These are phyloP conservation scores for Catunica adiposa DNA, from an alignment of 2,329 filamentous ascomycete genomes.

Conservation along the genomic window DNA sequence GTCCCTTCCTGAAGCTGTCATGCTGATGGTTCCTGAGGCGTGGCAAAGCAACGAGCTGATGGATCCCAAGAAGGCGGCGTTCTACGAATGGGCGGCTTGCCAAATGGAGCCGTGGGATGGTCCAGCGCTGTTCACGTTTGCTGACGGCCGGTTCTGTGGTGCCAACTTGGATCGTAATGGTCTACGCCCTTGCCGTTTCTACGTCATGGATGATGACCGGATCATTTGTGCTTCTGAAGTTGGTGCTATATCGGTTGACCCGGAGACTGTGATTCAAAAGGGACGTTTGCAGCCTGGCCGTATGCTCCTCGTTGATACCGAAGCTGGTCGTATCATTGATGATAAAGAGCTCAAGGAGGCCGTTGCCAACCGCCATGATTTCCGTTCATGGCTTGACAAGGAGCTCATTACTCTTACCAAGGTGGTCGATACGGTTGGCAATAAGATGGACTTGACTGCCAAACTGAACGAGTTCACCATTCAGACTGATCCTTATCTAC, in stretches of 20 bases:
- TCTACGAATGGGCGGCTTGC: constrained; percentile 97
- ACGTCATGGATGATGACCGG: constrained; percentile 88
- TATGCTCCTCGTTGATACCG: constrained; percentile 89
- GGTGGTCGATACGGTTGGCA: constrained; percentile 47
- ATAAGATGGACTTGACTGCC: constrained; percentile 45
- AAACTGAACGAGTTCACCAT: constrained; percentile 53
- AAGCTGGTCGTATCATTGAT: constrained; percentile 79
- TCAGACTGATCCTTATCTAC: constrained; percentile 69
- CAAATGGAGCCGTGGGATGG: constrained; percentile 99
- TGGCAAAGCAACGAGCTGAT: constrained; percentile 90
- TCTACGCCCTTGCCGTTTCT: constrained; percentile 88
- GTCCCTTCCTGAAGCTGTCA: constrained; percentile 86
- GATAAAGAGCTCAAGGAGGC: constrained; percentile 81
- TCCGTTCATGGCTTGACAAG: constrained; percentile 72
- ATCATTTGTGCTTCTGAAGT: constrained; percentile 97
- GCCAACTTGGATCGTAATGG: constrained; percentile 94
- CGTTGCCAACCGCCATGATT: constrained; percentile 74
- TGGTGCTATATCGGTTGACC: constrained; percentile 80
- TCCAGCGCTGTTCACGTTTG: constrained; percentile 90
- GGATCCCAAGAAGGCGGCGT: constrained; percentile 89
- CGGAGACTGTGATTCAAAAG: constrained; percentile 80
- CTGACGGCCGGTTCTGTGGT: constrained; percentile 90
- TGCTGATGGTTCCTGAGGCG: constrained; percentile 96
- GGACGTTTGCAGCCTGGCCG: constrained; percentile 84
- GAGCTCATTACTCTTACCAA: constrained; percentile 69